Conservation (phyloP, 306 rosid genomes). For the Oxytropis ochrocephala region DNA sequence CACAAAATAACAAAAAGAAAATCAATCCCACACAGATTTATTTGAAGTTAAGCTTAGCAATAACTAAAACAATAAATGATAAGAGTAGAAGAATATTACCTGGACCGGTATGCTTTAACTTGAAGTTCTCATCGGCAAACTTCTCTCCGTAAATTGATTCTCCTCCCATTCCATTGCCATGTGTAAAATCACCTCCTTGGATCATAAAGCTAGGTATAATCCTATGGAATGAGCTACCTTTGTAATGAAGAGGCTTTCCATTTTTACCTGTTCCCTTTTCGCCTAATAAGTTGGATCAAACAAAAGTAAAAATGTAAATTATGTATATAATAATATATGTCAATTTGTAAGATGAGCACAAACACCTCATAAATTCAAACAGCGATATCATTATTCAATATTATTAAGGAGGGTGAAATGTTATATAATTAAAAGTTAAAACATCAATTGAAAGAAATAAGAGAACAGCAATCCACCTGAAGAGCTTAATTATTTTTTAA, state of each 20-base stretch:
- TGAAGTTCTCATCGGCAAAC: slow-evolving; percentile 91
- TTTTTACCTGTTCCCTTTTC: slow-evolving; percentile 84
- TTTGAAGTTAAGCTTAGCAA: background rate
- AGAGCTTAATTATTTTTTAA: background rate
- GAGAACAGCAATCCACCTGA: background rate
- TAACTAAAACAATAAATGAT: background rate
- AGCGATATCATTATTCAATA: background rate
- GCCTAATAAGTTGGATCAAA: slow-evolving; percentile 41
- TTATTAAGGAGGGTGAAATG: slow-evolving; percentile 1
- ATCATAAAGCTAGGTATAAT: slow-evolving; percentile 98
- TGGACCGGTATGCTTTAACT: slow-evolving; percentile 93
- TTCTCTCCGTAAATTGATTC: slow-evolving; percentile 95
- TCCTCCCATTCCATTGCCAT: slow-evolving; percentile 93
- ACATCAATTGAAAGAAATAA: background rate
- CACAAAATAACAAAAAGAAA: background rate
- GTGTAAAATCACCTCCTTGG: slow-evolving; percentile 98
- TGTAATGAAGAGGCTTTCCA: slow-evolving; percentile 86
- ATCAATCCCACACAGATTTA: background rate
- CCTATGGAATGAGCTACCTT: slow-evolving; percentile 87
- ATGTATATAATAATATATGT: background rate
- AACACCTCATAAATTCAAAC: background rate
- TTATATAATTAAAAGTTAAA: background rate
- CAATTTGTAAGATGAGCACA: background rate
- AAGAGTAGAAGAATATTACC: slow-evolving; percentile 32
- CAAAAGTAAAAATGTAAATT: background rate